Base-by-base conservation (phyloP, 2,329 filamentous ascomycete genomes). In the Aspergillus alliaceus region DNA sequence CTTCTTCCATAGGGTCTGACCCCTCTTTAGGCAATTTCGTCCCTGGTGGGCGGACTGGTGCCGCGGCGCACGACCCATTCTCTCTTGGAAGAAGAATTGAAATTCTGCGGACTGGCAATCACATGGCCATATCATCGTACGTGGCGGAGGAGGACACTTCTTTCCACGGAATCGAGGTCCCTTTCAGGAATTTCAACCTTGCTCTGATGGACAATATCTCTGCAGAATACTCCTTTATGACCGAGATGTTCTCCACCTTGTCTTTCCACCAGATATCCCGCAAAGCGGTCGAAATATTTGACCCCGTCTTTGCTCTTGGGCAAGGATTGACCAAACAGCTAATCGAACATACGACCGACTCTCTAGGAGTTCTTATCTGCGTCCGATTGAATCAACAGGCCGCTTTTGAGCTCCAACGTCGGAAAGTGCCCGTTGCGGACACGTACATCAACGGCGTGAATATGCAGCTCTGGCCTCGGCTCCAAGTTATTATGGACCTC, bases 391-490 rank as follows among this genome's bases (percentile, higher is more conserved):
- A 96, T 66, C 95, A 98, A 70, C 91, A 95, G 65, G 88, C 93
- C 58, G 93, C 95, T 15, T 99, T 99, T 71, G 91, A 96, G 74
- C 82, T 98, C 32, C 95, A 99, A 74, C 85, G 93, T 11, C 87
- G 93, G 54, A 93, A 96, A 70, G 86, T 98, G 1, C 95, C 95
- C 0, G 88, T 91, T 5, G 87, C 91, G 2, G 95, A 99, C 69
- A 84, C 86, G 37, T 99, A 99, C 71, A 88, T 97, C 71, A 99
- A 99, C 72, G 93, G 87, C 46, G 96, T 91, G 5, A 93, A 90
- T 69, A 99, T 99, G 91, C 85, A 95, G 2, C 84, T 99, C 6
- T 99, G 95, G 95, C 95, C 95, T 7, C 88, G 93, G 25, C 90
- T 99, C 67, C 96, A 99, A 75, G 85, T 91, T 56, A 87, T 96